A percentile compares a stretch with the other conserved stretches of the same genome.
Conservation (phyloP, 2,329 filamentous ascomycete species). For the Gnomoniopsis smithogilvyi region DNA sequence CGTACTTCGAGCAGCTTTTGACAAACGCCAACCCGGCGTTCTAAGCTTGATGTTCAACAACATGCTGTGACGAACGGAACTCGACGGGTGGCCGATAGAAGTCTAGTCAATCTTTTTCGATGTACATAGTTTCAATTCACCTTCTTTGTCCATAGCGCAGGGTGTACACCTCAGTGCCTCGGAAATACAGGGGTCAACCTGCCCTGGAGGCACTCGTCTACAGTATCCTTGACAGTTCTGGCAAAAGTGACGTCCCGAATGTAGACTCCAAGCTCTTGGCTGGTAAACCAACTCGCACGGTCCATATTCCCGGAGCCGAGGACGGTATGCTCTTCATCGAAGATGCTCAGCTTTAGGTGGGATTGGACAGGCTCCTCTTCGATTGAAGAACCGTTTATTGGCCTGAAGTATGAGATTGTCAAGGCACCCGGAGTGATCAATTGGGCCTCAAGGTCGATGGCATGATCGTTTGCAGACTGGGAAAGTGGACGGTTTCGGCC, state of each 20-base stretch:
- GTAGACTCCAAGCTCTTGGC: conserved; percentile 74
- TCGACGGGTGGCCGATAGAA: background rate
- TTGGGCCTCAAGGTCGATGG: conserved; percentile 41
- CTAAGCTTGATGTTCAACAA: conserved; percentile 18
- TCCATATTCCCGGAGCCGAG: conserved; percentile 83
- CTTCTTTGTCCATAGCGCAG: background rate
- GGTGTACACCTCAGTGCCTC: background rate
- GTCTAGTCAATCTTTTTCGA: background rate
- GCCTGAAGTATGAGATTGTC: conserved; percentile 56
- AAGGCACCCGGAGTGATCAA: conserved; percentile 42
- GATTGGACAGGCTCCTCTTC: conserved; percentile 64
- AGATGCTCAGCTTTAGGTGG: conserved; percentile 74
- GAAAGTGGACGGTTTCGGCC: conserved; percentile 24
- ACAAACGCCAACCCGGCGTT: conserved; percentile 55
- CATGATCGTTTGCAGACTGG: conserved; percentile 23
- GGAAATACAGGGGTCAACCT: conserved; percentile 30
- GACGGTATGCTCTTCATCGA: conserved; percentile 65
- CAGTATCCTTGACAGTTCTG: conserved; percentile 25
- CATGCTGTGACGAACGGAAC: too few relatives aligned
- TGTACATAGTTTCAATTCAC: background rate
- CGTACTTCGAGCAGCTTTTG: conserved; percentile 56
- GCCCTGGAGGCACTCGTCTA: conserved; percentile 30
- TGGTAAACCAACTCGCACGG: conserved; percentile 81
- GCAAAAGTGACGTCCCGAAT: conserved; percentile 40
- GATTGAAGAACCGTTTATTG: conserved; percentile 26